A percentile compares a stretch with the other conserved stretches of the same genome.
Conservation (phyloP, 352 stramenopile species). For the Blastocystis sp. region DNA sequence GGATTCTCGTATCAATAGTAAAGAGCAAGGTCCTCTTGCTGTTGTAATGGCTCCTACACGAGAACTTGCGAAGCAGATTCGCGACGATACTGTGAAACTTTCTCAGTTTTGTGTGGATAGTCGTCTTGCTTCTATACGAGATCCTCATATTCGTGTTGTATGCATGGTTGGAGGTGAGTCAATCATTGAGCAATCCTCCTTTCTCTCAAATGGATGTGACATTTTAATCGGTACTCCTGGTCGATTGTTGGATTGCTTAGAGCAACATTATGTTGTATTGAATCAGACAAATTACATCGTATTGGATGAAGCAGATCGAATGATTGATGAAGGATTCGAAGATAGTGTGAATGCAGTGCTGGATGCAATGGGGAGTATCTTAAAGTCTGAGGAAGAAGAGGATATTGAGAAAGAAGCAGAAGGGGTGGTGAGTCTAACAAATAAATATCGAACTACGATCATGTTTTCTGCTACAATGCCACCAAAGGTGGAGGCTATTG, state of each 20-base stretch:
- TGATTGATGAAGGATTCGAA: conserved; percentile 93
- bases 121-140: conserved; percentile 68
- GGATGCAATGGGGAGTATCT: conserved; percentile 88
- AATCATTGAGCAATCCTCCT: conserved; percentile 8
- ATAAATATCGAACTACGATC: conserved; percentile 42
- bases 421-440: conserved; percentile 59
- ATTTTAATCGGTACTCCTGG: conserved; percentile 96
- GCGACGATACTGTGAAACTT: conserved; percentile 85
- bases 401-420: conserved; percentile 86
- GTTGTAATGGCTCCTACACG: conserved; percentile 96
- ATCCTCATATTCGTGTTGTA: background rate
- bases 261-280: conserved; percentile 92
- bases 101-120: conserved; percentile 71
- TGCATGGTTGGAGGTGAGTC: conserved; percentile 59
- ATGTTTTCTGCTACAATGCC: conserved; percentile 96
- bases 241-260: conserved; percentile 91
- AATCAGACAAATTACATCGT: conserved; percentile 97
- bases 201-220: conserved; percentile 76
- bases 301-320: conserved; percentile 95
- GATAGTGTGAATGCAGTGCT: conserved; percentile 89
- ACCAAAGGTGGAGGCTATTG: conserved; percentile 88
- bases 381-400: conserved; percentile 91
- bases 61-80: conserved; percentile 93
- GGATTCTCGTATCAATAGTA: conserved; percentile 73
- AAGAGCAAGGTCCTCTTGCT: conserved; percentile 87